A percentile compares a stretch with the other conserved stretches of the same genome.
These are phyloP conservation scores for Pseudogymnoascus sp. DNA, from an alignment of 2,329 filamentous ascomycete species.

Conservation along the genomic window DNA sequence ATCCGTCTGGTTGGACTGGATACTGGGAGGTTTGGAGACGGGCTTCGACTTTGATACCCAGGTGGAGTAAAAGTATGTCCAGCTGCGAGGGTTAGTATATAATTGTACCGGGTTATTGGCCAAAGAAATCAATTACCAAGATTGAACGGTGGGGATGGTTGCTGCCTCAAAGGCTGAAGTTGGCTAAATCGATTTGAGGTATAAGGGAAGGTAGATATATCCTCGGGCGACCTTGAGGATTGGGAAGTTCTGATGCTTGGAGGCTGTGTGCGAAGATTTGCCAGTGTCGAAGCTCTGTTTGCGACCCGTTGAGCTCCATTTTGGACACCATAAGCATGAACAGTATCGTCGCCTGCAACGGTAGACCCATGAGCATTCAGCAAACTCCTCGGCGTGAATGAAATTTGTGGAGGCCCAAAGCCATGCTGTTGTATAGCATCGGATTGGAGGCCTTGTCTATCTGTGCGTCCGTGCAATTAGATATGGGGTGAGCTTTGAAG, in stretches of 20 bases:
- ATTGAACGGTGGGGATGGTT: slow-evolving; percentile 25
- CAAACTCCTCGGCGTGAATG: not conserved
- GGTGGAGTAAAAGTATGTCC: not conserved
- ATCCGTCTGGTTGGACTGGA: slow-evolving; percentile 26
- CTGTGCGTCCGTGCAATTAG: not conserved
- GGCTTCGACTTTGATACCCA: slow-evolving; percentile 18
- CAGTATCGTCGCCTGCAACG: not conserved
- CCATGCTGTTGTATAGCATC: not conserved
- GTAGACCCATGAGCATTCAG: not conserved
- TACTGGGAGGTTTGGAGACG: slow-evolving; percentile 17
- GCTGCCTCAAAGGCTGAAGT: slow-evolving; percentile 22
- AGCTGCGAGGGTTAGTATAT: not conserved
- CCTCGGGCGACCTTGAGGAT: not conserved
- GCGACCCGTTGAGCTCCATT: not conserved
- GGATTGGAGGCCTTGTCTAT: not conserved
- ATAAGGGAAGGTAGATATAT: slow-evolving; percentile 16
- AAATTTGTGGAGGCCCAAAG: not conserved
- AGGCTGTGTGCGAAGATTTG: slow-evolving; percentile 6
- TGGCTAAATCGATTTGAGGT: slow-evolving; percentile 15
- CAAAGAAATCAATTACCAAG: slow-evolving; percentile 19
- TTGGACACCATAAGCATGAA: not conserved
- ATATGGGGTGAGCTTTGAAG: not conserved
- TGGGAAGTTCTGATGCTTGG: not conserved
- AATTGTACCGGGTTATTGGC: not conserved
- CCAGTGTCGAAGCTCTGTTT: not conserved